phyloP scores from a whole-genome alignment of 805 yeast species.

The Barnettozyma wickerhamii region DNA sequence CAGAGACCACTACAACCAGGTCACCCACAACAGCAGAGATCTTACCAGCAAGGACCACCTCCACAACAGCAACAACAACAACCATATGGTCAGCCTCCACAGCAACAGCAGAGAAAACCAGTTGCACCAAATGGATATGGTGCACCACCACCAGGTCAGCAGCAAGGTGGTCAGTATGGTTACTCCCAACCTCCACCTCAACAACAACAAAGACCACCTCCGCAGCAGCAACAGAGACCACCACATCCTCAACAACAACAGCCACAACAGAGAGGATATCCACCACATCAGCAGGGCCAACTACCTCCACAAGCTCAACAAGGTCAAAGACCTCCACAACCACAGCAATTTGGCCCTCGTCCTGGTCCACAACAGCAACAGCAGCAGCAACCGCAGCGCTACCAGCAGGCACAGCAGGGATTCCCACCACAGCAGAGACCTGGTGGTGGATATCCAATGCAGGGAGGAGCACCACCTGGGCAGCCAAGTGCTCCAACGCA shows the following conservation, averaged over 20 bases:
- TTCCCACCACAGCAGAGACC: slow-evolving; percentile 7
- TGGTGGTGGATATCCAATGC: slow-evolving; percentile 3
- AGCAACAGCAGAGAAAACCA: slow-evolving; percentile 5
- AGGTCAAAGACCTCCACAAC: slow-evolving; percentile 5
- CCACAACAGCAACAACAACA: slow-evolving; percentile 4
- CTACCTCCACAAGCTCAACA: slow-evolving; percentile 8
- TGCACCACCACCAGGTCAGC: neutral
- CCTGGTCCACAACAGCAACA: neutral
- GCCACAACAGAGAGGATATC: slow-evolving; percentile 1
- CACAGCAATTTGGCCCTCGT: neutral
- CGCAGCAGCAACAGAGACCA: slow-evolving; percentile 10
- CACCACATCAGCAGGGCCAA: slow-evolving; percentile 8
- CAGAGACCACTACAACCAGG: neutral
- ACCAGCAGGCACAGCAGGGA: neutral
- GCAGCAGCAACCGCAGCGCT: slow-evolving; percentile 3
- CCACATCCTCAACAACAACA: slow-evolving; percentile 7
- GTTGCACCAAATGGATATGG: neutral
- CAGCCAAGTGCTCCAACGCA: too few relatives aligned
- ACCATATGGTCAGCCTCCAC: neutral
- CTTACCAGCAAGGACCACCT: slow-evolving; percentile 4
- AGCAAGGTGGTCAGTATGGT: neutral
- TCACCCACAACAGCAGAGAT: slow-evolving; percentile 1
- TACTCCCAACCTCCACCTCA: slow-evolving; percentile 8
- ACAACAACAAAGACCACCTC: slow-evolving; percentile 8
- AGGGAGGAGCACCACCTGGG: slow-evolving; percentile 9